Evolutionary conservation across 768 basidiomycete genomes (phyloP).

Genomic region (Pleurotus cornucopiae): DNA sequence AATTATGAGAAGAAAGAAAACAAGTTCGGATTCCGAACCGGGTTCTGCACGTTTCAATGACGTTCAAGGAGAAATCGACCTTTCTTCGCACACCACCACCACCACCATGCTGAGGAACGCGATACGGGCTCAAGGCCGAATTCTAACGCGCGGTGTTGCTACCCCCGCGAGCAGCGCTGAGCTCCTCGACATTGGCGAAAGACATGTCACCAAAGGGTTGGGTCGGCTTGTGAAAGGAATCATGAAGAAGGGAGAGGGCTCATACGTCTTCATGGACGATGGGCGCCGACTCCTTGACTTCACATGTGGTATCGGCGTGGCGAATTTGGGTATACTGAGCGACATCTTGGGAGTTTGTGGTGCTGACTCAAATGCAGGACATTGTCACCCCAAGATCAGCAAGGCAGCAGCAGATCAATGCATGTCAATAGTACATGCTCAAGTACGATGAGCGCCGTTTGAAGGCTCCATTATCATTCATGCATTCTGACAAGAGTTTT

Average conservation of each 20-base stretch:
- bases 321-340: conserved; percentile 57
- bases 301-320: conserved; percentile 85
- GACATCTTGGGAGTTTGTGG: too few species aligned
- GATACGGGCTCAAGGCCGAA: neutral
- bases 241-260: conserved; percentile 66
- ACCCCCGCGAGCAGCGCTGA: neutral
- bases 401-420: conserved; percentile 88
- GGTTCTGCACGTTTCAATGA: too few species aligned
- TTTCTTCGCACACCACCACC: too few species aligned
- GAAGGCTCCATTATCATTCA: neutral
- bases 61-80: too few species aligned
- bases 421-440: conserved; percentile 71
- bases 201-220: conserved; percentile 44
- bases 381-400: conserved; percentile 85
- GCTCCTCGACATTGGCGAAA: conserved; percentile 30
- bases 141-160: neutral
- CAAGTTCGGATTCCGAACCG: too few species aligned
- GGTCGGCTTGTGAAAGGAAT: conserved; percentile 47
- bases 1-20: too few species aligned
- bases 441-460: conserved; percentile 36
- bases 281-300: conserved; percentile 80
- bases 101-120: too few species aligned
- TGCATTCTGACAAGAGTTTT: neutral
- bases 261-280: conserved; percentile 68
- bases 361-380: conserved; percentile 42